Evolutionary conservation across 2,329 filamentous ascomycete species (phyloP).

Genomic region (Diaporthe vaccinii): DNA sequence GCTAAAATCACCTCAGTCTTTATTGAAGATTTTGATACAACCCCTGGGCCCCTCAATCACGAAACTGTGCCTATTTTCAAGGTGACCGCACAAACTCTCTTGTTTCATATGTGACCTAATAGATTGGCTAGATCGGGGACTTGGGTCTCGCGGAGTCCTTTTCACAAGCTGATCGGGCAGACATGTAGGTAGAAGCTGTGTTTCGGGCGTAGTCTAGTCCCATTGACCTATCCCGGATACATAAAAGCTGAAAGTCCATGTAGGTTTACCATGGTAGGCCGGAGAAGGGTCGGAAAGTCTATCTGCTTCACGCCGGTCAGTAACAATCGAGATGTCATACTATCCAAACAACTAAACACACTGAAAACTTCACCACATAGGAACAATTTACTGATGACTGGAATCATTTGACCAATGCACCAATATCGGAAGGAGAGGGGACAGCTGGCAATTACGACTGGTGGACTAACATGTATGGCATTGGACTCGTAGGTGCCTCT

Average conservation of each 20-base stretch:
- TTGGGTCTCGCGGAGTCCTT: neutral
- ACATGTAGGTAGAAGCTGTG: neutral
- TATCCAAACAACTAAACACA: neutral
- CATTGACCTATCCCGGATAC: rapidly evolving
- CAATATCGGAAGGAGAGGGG: neutral
- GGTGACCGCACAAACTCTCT: neutral
- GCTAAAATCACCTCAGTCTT: neutral
- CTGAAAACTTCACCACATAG: neutral
- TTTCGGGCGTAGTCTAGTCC: neutral
- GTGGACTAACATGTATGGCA: neutral
- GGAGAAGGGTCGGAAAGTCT: neutral
- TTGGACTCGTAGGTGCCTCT: neutral
- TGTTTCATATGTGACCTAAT: neutral
- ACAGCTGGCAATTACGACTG: neutral
- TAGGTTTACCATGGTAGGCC: neutral
- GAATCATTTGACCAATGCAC: neutral
- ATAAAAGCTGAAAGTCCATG: neutral
- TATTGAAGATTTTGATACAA: neutral
- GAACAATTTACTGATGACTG: neutral
- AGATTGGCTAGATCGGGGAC: neutral
- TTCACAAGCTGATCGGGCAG: neutral
- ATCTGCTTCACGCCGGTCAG: neutral
- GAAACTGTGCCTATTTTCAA: constrained; percentile 1
- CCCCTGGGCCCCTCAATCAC: neutral
- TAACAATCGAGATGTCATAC: neutral